phyloP scores from a whole-genome alignment of 225 moss, liverwort and hornwort genomes.

The Straminergon stramineum region DNA sequence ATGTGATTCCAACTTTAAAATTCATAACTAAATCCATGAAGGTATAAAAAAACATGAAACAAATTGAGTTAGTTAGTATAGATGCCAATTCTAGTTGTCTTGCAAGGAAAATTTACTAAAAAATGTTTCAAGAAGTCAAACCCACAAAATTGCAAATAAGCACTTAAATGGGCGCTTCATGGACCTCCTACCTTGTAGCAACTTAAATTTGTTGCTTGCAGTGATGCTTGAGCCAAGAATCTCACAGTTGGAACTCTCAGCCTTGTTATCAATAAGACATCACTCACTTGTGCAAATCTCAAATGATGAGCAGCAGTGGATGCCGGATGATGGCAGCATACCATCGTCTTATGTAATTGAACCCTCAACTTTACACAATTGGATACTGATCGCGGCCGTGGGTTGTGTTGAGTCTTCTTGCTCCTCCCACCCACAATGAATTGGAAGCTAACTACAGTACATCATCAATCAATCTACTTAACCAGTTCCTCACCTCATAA shows the following conservation, averaged over 20 bases:
- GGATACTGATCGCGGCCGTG: not conserved
- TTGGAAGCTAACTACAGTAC: not conserved
- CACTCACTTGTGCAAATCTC: not conserved
- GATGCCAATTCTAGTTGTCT: not conserved
- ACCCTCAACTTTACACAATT: not conserved
- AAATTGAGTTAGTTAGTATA: rapidly evolving
- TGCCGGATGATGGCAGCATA: not conserved
- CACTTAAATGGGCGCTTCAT: not conserved
- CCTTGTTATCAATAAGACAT: not conserved
- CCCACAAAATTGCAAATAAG: rapidly evolving
- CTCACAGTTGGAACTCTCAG: not conserved
- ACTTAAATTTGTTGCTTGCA: not conserved
- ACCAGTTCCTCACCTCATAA: not conserved
- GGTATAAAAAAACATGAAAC: not conserved
- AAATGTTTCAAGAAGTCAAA: not conserved
- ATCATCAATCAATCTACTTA: not conserved
- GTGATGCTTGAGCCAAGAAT: not conserved
- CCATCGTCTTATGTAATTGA: not conserved
- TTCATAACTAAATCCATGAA: rapidly evolving
- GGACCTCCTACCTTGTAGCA: not conserved
- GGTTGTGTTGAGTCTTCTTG: not conserved
- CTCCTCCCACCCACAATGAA: not conserved
- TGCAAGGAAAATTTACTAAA: too few species aligned
- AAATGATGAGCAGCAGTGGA: not conserved
- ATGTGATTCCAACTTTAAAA: not conserved